phyloP scores from a whole-genome alignment of 495 filamentous ascomycete genomes.

The Rostrohypoxylon terebratum region DNA sequence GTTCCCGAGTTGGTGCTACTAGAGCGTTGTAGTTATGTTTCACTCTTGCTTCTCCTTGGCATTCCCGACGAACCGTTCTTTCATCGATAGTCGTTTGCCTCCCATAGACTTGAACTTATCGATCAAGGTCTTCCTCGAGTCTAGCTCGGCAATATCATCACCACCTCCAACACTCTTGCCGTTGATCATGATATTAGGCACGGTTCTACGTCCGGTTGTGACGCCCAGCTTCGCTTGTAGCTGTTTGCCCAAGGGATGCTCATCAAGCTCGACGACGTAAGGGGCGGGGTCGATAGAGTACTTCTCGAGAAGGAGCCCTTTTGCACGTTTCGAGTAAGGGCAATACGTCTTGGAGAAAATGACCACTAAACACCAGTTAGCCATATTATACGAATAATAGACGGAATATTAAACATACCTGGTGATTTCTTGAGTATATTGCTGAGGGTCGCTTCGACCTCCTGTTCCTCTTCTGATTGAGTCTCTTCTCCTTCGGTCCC shows the following conservation, averaged over 20 bases:
- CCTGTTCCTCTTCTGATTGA: conserved; percentile 67
- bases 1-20: conserved; percentile 11
- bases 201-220: conserved; percentile 83
- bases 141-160: conserved; percentile 82
- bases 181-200: conserved; percentile 90
- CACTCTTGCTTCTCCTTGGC: conserved; percentile 42
- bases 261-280: conserved; percentile 90
- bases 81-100: conserved; percentile 71
- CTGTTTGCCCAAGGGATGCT: conserved; percentile 75
- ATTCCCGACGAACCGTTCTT: conserved; percentile 52
- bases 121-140: conserved; percentile 73
- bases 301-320: conserved; percentile 80
- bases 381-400: not conserved
- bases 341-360: conserved; percentile 97
- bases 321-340: conserved; percentile 83
- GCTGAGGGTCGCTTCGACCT: conserved; percentile 73
- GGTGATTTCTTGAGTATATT: conserved; percentile 82
- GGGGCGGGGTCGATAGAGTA: conserved; percentile 86
- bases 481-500: conserved; percentile 56
- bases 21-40: conserved; percentile 13
- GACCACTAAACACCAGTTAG: conserved; percentile 70
- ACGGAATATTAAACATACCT: conserved; percentile 64
- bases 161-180: conserved; percentile 91
- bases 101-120: conserved; percentile 79
- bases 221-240: conserved; percentile 76